Evolutionary conservation across 2,329 filamentous ascomycete genomes (phyloP).

Genomic region (Aspergillus fischeri): DNA sequence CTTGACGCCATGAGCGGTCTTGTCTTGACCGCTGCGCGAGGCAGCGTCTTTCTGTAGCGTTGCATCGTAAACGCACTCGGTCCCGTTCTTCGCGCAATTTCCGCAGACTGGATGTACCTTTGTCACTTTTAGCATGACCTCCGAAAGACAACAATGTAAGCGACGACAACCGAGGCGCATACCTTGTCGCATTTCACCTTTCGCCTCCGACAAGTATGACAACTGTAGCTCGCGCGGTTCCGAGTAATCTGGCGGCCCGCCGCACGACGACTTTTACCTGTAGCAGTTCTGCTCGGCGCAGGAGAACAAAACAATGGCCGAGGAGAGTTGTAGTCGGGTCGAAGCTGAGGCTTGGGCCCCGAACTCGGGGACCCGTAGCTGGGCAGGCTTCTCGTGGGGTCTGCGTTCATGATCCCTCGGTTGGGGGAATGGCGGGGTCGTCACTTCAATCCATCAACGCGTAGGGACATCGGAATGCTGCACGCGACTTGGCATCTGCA

Average conservation of each 20-base stretch:
- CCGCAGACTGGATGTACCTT: slow-evolving; percentile 44
- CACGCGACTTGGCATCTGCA: neutral
- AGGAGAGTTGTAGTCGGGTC: slow-evolving; percentile 4
- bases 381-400: slow-evolving; percentile 11
- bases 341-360: slow-evolving; percentile 5
- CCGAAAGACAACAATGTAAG: neutral
- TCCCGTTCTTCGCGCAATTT: slow-evolving; percentile 42
- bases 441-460: slow-evolving; percentile 14
- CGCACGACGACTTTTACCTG: slow-evolving; percentile 11
- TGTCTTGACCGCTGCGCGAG: slow-evolving; percentile 8
- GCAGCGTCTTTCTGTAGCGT: slow-evolving; percentile 23
- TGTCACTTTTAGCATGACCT: neutral
- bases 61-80: slow-evolving; percentile 42
- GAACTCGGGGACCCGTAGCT: slow-evolving; percentile 8
- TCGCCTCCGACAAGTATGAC: slow-evolving; percentile 43
- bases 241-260: slow-evolving; percentile 44
- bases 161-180: neutral
- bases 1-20: slow-evolving; percentile 30
- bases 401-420: slow-evolving; percentile 19
- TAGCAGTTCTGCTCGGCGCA: slow-evolving; percentile 4
- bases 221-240: slow-evolving; percentile 46
- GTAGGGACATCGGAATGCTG: neutral
- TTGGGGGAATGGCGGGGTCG: slow-evolving; percentile 17
- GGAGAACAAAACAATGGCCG: slow-evolving; percentile 3
- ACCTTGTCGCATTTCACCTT: slow-evolving; percentile 48